Evolutionary conservation across 441 rosid genomes (phyloP), one percentile per base, ranked within the genome.

Genomic region (Arabidopsis lyrata): DNA sequence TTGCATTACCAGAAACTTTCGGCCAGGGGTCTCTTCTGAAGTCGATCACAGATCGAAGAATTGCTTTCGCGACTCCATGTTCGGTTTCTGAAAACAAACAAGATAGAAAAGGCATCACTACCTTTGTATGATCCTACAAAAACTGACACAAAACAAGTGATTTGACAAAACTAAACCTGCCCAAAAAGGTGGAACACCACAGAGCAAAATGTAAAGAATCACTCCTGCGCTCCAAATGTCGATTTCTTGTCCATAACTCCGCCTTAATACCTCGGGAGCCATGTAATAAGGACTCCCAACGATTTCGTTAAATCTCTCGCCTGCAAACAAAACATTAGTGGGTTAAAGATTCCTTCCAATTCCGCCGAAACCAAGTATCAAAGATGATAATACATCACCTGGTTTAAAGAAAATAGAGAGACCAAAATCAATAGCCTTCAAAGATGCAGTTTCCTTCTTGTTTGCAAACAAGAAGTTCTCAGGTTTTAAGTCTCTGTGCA

Each of bases 191-290:
- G 94, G 91, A 39, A 87, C 86, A 72, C 94, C 91, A 73, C 90
- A 89, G 18, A 89, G 88, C 56, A 89, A 70, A 66, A 89, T 89
- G 81, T 87, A 87, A 27, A 89, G 92, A 77, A 89, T 84, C 8
- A 89, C 89, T 27, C 95, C 91, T n/a, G 95, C 95, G 24, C 95
- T 87, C 95, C 95, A 89, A 39, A 89, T 88, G 78, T 89, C 92
- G 15, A 89, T 78, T 81, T 87, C 92, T 38, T 83, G 92, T 4
- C 95, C 95, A 78, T 89, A 89, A 55, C 82, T 76, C 39, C 88
- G 70, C 68, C 82, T 87, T 39, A 89, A 84, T 59, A 89, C 90
- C 85, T 89, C 92, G 0, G 92, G 95, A 72, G 95, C 95, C 95
- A 89, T 87, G 83, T 86, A 89, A 71, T 89, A 86, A 2, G 95